A percentile compares a stretch with the other conserved stretches of the same genome.
phyloP scores from a whole-genome alignment of 257 asterid genomes.

The Solanum megistacrolobum region DNA sequence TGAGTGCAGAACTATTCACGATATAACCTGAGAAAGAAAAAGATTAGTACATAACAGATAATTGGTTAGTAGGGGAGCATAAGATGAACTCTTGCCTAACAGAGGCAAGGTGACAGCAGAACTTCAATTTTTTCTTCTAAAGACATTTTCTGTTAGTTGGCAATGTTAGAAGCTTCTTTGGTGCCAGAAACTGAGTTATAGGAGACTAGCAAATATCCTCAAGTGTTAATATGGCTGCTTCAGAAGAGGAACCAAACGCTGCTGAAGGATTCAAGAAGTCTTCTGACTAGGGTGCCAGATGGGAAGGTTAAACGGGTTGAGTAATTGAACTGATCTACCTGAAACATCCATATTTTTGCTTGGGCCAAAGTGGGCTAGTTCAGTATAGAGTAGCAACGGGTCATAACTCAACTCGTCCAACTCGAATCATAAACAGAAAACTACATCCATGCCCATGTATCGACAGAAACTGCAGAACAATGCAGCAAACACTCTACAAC shows the following conservation, averaged over 20 bases:
- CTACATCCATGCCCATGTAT: not conserved
- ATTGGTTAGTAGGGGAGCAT: not conserved
- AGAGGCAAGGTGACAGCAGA: not conserved
- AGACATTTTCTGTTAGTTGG: not conserved
- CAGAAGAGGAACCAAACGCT: not conserved
- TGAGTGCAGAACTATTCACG: not conserved
- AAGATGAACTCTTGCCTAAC: not conserved
- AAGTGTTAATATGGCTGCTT: not conserved
- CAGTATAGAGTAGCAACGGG: not conserved
- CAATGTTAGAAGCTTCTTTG: not conserved
- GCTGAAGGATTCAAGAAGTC: not conserved
- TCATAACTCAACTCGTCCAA: not conserved
- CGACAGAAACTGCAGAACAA: not conserved
- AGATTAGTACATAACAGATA: not conserved
- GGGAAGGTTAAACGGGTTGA: not conserved
- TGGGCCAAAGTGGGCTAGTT: not conserved
- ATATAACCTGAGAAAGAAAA: not conserved
- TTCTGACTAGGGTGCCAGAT: not conserved
- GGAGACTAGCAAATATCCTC: not conserved
- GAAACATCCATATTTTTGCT: not conserved
- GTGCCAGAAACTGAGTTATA: not conserved
- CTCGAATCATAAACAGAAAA: not conserved
- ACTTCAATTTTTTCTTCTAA: not conserved
- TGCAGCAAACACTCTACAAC: not conserved
- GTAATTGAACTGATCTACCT: not conserved